Conservation (phyloP, 805 yeast genomes). For the Candida vaughaniae region DNA sequence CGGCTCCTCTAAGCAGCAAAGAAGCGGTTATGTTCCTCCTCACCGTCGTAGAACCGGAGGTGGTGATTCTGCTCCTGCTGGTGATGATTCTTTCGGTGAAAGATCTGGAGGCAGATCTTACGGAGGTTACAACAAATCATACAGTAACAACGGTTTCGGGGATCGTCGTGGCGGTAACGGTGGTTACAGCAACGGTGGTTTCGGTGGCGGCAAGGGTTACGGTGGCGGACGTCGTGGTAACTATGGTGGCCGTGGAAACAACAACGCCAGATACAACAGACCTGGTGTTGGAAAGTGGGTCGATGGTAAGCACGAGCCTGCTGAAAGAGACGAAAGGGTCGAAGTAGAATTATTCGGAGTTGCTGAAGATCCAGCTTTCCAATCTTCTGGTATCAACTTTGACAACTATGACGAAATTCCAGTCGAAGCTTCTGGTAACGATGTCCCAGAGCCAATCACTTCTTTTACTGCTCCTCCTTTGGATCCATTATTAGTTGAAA, state of each 20-base stretch:
- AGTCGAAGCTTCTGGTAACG: conserved; percentile 94
- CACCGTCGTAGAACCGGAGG: conserved; percentile 30
- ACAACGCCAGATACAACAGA: conserved; percentile 28
- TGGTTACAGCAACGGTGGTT: conserved; percentile 14
- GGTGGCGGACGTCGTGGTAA: conserved; percentile 21
- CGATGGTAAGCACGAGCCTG: conserved; percentile 86
- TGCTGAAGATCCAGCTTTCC: conserved; percentile 69
- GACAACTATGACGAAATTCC: conserved; percentile 99
- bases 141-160: conserved; percentile 17
- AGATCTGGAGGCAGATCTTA: conserved; percentile 17
- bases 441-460: conserved; percentile 90
- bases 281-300: conserved; percentile 77
- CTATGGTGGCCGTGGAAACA: conserved; percentile 23
- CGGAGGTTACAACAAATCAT: conserved; percentile 13
- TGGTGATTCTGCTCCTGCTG: conserved; percentile 15
- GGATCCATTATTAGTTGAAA: conserved; percentile 80
- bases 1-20: conserved; percentile 5
- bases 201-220: conserved; percentile 16
- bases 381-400: conserved; percentile 95
- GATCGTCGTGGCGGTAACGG: conserved; percentile 22
- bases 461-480: conserved; percentile 90
- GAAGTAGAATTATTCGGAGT: conserved; percentile 86
- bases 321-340: conserved; percentile 62
- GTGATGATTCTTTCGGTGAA: conserved; percentile 13
- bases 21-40: conserved; percentile 55